A percentile compares a stretch with the other conserved stretches of the same genome.
phyloP scores from a whole-genome alignment of 345 rosid genomes.

The Ceriops zippeliana region DNA sequence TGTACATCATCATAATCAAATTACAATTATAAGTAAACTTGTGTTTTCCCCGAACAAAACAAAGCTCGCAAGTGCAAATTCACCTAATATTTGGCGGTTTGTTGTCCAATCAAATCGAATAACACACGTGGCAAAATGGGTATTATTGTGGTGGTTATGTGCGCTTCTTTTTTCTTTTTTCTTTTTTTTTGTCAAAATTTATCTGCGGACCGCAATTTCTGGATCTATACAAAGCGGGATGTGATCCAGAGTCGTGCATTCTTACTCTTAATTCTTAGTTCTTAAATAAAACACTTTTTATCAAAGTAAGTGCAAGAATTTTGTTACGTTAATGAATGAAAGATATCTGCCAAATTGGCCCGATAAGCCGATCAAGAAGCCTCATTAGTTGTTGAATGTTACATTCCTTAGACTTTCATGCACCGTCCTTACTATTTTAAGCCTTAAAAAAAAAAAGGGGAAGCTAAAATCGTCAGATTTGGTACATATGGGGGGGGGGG shows the following conservation, averaged over 20 bases:
- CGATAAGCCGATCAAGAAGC: no score
- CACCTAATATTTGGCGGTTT: background rate
- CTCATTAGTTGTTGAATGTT: no score
- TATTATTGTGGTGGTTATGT: background rate
- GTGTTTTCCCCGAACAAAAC: background rate
- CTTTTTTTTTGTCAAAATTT: background rate
- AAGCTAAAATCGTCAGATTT: no score
- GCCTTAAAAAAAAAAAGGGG: no score
- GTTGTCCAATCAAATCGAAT: background rate
- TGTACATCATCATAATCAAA: background rate
- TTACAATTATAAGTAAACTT: background rate
- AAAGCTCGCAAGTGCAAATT: background rate
- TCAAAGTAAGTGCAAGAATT: no score
- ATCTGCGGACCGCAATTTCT: background rate
- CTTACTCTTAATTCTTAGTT: no score
- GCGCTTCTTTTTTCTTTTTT: background rate
- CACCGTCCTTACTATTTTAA: no score
- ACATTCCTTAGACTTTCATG: no score
- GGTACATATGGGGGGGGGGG: no score
- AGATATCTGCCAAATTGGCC: no score
- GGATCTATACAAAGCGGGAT: background rate
- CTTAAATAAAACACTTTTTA: no score
- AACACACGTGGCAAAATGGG: slow-evolving; percentile 8
- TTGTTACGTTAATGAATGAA: no score
- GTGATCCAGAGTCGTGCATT: background rate